Percentiles rank a stretch among this genome's conserved stretches.
phyloP scores from a whole-genome alignment of 768 basidiomycete genomes.

The Phaeotremella skinneri region DNA sequence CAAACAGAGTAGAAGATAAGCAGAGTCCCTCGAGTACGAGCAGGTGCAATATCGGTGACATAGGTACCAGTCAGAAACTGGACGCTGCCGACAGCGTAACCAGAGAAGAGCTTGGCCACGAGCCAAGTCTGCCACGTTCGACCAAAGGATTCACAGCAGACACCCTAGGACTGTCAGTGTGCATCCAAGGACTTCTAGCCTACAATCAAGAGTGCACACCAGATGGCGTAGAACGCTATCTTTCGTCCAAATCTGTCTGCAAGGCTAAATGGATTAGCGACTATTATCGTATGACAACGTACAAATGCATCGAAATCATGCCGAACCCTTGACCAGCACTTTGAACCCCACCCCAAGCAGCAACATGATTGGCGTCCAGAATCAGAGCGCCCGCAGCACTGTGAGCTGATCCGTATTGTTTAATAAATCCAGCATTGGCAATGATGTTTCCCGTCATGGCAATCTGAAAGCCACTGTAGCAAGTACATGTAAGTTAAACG shows the following conservation, averaged over 20 bases:
- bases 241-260: slow-evolving; percentile 40
- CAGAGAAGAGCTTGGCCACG: slow-evolving; percentile 34
- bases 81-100: slow-evolving; percentile 35
- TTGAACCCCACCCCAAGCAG: slow-evolving; percentile 36
- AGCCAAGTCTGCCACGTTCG: slow-evolving; percentile 23
- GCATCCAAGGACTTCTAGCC: slow-evolving; percentile 8
- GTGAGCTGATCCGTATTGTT: slow-evolving; percentile 27
- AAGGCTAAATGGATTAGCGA: slow-evolving; percentile 17
- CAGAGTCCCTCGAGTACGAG: slow-evolving; percentile 29
- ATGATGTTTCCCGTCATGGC: slow-evolving; percentile 39
- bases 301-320: slow-evolving; percentile 22
- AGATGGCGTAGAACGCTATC: slow-evolving; percentile 29
- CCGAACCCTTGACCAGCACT: slow-evolving; percentile 31
- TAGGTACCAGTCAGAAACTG: slow-evolving; percentile 36
- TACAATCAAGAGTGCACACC: slow-evolving; percentile 24
- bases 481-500: neutral
- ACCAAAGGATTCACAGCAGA: slow-evolving; percentile 15
- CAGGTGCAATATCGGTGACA: slow-evolving; percentile 32
- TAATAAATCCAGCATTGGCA: slow-evolving; percentile 40
- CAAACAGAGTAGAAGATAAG: slow-evolving; percentile 26
- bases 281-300: slow-evolving; percentile 3
- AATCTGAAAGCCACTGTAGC: slow-evolving; percentile 20
- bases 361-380: slow-evolving; percentile 20
- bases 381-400: slow-evolving; percentile 8
- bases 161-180: slow-evolving; percentile 10